Evolutionary conservation across 345 rosid species (phyloP).

Genomic region (Cardiospermum halicacabum): DNA sequence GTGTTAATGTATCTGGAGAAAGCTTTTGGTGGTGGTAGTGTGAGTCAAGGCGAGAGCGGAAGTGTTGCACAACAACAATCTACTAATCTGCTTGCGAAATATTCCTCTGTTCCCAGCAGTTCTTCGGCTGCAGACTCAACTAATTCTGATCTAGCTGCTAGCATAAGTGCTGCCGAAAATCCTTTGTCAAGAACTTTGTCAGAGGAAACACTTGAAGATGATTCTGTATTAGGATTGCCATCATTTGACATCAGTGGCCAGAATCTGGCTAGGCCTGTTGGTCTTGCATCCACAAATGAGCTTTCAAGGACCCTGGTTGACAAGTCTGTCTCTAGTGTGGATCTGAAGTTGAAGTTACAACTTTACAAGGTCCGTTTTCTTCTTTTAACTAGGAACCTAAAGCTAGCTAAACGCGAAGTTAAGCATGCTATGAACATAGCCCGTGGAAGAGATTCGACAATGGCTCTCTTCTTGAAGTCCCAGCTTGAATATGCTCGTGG

Average conservation of each 20-base stretch:
- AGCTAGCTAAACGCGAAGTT: constrained; percentile 94
- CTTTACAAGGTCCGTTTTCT: constrained; percentile 87
- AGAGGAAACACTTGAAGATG: constrained; percentile 83
- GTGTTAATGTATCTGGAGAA: constrained; percentile 73
- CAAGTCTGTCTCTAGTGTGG: constrained; percentile 52
- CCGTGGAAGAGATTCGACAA: constrained; percentile 80
- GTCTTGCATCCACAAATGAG: constrained; percentile 52
- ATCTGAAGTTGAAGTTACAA: constrained; percentile 91
- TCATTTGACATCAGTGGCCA: constrained; percentile 65
- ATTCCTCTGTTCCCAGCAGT: constrained; percentile 58
- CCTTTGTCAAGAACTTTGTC: constrained; percentile 63
- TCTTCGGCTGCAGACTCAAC: constrained; percentile 54
- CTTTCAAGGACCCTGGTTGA: constrained; percentile 49
- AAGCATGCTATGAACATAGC: constrained; percentile 93
- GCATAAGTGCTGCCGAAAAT: constrained; percentile 56
- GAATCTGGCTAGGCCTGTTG: constrained; percentile 46
- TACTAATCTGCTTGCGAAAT: constrained; percentile 50
- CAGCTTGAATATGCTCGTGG: constrained; percentile 98
- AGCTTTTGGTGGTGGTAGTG: constrained; percentile 57
- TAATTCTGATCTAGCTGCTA: constrained; percentile 50
- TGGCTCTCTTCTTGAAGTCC: constrained; percentile 87
- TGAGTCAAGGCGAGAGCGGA: constrained; percentile 63
- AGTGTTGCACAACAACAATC: constrained; percentile 51
- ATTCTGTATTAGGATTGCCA: constrained; percentile 42
- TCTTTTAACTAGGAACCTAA: constrained; percentile 83